Percentiles rank a stretch among this genome's conserved stretches.
These are phyloP conservation scores for Spiraea crenata DNA, from an alignment of 331 rosid genomes.

Conservation along the genomic window DNA sequence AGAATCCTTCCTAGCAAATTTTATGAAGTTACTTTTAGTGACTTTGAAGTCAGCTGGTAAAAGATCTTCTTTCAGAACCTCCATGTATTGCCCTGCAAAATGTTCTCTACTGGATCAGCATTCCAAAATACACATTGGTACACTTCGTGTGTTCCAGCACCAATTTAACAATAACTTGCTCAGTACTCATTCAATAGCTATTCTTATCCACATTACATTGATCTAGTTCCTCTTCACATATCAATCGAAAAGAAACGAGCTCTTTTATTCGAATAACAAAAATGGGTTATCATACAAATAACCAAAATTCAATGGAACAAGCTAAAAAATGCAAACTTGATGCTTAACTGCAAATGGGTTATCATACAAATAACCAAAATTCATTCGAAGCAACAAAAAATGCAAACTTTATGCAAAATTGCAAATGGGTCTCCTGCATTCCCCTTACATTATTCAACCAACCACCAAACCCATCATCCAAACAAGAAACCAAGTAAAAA, in stretches of 20 bases:
- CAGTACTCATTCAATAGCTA: not conserved
- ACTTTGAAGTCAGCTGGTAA: constrained; percentile 34
- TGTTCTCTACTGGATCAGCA: constrained; percentile 1
- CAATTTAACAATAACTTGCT: not conserved
- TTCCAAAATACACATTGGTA: not conserved
- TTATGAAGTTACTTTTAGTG: constrained; percentile 23
- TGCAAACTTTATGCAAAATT: not conserved
- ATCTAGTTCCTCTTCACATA: not conserved
- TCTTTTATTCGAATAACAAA: not conserved
- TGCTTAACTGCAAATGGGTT: not conserved
- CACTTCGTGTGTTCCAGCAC: constrained; percentile 3
- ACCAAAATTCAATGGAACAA: not conserved
- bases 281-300: not conserved
- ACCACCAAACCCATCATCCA: not conserved
- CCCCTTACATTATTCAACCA: not conserved
- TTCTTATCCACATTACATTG: not conserved
- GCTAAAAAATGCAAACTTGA: not conserved
- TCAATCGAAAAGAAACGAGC: not conserved
- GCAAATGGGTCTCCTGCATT: not conserved
- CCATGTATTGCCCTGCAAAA: constrained; percentile 33
- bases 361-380: not conserved
- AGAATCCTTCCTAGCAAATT: constrained; percentile 17
- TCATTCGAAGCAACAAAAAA: not conserved
- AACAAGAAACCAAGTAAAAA: not conserved
- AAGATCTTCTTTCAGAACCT: constrained; percentile 24